Base-by-base conservation (phyloP, 441 rosid species). In the Aleurites moluccanus region DNA sequence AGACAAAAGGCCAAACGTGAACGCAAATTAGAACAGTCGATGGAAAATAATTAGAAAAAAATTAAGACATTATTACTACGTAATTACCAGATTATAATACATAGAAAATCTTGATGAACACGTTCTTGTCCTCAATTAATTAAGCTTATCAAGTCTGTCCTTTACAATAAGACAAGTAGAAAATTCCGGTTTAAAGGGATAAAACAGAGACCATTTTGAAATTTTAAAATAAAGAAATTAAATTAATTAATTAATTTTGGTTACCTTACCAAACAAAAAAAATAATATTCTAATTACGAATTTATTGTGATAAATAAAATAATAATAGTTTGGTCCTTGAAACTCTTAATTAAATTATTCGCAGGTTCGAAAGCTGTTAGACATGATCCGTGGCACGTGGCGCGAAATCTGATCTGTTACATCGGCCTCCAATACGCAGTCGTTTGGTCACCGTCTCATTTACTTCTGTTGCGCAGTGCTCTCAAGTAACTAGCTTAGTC, bases 341-440 rank as follows among this genome's bases (percentile, higher is more conserved):
- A 70, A 67, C 30, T 3, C 30, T 28, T 78, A 68, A 75, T 75
- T 27, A 81, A 76, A 55, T 40, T 15, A 56, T 78, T 81, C 67
- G 84, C 67, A 75, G 70, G 66, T 72, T 78, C 79, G 79, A 67
- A 75, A 56, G 66, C 52, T 38, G 72, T 9, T 56, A 38, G 80
- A 73, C 82, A 69, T 30, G 82, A 78, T 81, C 82, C 80, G 80
- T n/a, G 76, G 67, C 82, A 78, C 82, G 84, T 81, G 84, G 75
- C 80, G 45, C 80, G 42, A 70, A 30, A 61, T 49, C 20, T 25
- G 66, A 63, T 44, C 16, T 35, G 55, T 40, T 52, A 33, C 47
- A 63, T 38, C 42, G 20, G 52, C 60, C 6, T 27, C 64, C 64
- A n/a, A 61, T 40, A 64, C 75, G 70, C 44, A 20, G 74, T 53